Conservation (phyloP, 2,329 filamentous ascomycete species). For the Pseudogymnoascus sp. region DNA sequence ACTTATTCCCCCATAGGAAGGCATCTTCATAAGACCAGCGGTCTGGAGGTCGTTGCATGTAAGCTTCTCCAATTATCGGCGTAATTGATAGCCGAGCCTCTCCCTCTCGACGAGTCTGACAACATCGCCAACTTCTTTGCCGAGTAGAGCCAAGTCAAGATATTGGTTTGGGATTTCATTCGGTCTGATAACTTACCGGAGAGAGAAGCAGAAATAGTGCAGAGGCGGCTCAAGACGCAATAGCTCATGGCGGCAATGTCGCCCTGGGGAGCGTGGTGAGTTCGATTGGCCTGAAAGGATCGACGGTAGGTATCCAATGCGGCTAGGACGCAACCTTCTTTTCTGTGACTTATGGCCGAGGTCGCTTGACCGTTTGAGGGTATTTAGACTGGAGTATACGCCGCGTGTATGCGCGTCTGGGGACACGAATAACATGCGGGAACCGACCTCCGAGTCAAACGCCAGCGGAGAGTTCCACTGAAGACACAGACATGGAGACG, state of each 20-base stretch:
- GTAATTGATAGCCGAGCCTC: no score
- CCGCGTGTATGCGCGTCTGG: not conserved
- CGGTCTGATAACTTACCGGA: no score
- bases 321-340: not conserved
- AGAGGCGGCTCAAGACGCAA: no score
- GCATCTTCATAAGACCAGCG: no score
- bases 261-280: not conserved
- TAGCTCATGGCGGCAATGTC: not conserved
- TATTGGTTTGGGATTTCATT: no score
- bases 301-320: not conserved
- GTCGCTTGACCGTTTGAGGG: not conserved
- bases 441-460: not conserved
- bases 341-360: not conserved
- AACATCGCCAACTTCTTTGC: no score
- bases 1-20: no score
- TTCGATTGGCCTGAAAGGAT: not conserved
- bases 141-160: no score
- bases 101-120: no score
- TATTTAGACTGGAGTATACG: not conserved
- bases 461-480: not conserved
- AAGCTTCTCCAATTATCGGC: no score
- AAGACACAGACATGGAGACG: not conserved
- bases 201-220: no score
- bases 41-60: no score
- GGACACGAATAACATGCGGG: not conserved